Percentiles rank a stretch among this genome's conserved stretches.
phyloP scores from a whole-genome alignment of 306 rosid species.

The Ormosia emarginata region DNA sequence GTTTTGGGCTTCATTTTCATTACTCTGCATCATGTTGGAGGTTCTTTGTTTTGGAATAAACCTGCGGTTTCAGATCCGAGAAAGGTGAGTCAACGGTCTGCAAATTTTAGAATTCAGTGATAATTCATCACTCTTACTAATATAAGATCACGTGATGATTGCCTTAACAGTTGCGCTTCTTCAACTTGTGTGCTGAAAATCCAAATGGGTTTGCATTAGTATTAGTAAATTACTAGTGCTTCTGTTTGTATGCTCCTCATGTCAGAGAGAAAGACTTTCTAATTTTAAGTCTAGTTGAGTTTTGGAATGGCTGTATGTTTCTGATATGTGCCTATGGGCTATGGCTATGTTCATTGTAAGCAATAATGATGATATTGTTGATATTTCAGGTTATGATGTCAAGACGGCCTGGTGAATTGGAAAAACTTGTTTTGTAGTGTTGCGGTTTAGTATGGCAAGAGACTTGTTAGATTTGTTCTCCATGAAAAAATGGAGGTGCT shows the following conservation, averaged over 20 bases:
- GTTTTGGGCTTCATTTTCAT: background rate
- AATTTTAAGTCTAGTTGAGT: background rate
- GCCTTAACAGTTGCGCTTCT: background rate
- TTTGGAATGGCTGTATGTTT: background rate
- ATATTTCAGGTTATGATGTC: constrained; percentile 39
- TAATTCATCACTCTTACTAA: background rate
- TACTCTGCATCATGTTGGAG: background rate
- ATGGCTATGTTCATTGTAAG: background rate
- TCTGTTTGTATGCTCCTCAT: background rate
- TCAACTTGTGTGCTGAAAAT: background rate
- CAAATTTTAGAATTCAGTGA: background rate
- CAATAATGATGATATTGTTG: background rate
- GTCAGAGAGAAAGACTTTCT: background rate
- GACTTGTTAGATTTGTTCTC: constrained; percentile 53
- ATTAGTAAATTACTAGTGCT: background rate
- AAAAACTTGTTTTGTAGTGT: constrained; percentile 19
- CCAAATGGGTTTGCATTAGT: background rate
- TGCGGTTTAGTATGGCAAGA: constrained; percentile 17
- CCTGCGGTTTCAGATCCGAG: constrained; percentile 31
- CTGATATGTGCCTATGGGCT: background rate
- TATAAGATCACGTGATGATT: background rate
- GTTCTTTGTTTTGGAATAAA: background rate
- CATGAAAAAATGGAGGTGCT: constrained; percentile 57
- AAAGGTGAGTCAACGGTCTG: constrained; percentile 21
- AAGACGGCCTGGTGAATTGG: constrained; percentile 31